A percentile compares a stretch with the other conserved stretches of the same genome.
phyloP scores from a whole-genome alignment of 176 grass and related monocot genomes.

The Oryza punctata region DNA sequence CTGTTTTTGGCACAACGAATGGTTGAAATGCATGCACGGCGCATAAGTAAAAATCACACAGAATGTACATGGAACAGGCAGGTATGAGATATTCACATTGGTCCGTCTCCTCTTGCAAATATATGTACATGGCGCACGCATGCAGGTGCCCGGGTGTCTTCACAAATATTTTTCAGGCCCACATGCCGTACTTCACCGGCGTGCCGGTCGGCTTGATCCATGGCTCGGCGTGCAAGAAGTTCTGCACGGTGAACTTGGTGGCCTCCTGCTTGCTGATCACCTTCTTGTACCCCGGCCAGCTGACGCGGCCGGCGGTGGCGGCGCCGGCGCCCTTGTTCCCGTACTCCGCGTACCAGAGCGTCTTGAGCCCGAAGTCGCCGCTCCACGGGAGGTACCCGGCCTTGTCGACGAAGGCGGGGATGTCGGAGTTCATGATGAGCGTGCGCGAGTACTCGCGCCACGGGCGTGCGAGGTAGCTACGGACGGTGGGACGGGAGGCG shows the following conservation, averaged over 20 bases:
- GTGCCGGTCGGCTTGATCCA: slow-evolving; percentile 56
- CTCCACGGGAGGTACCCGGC: slow-evolving; percentile 65
- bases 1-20: background rate
- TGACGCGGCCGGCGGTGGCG: slow-evolving; percentile 41
- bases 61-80: background rate
- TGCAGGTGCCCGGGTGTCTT: no score
- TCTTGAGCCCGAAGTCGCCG: slow-evolving; percentile 46
- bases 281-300: slow-evolving; percentile 55
- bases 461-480: slow-evolving; percentile 56
- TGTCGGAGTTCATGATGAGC: slow-evolving; percentile 60
- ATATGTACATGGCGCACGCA: background rate
- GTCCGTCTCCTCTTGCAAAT: background rate
- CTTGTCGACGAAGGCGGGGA: slow-evolving; percentile 48
- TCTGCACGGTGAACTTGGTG: slow-evolving; percentile 54
- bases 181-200: slow-evolving; percentile 51
- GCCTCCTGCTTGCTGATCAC: slow-evolving; percentile 51
- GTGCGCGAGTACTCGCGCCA: slow-evolving; percentile 73
- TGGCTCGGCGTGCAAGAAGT: slow-evolving; percentile 53
- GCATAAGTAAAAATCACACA: background rate
- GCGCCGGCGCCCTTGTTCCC: slow-evolving; percentile 56
- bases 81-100: background rate
- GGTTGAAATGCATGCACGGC: background rate
- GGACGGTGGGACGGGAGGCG: slow-evolving; percentile 9
- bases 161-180: slow-evolving; percentile 13
- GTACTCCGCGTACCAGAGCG: slow-evolving; percentile 70